A percentile compares a stretch with the other conserved stretches of the same genome.
phyloP scores from a whole-genome alignment of 1,284 basidiomycete species.

The Papiliotrema laurentii region DNA sequence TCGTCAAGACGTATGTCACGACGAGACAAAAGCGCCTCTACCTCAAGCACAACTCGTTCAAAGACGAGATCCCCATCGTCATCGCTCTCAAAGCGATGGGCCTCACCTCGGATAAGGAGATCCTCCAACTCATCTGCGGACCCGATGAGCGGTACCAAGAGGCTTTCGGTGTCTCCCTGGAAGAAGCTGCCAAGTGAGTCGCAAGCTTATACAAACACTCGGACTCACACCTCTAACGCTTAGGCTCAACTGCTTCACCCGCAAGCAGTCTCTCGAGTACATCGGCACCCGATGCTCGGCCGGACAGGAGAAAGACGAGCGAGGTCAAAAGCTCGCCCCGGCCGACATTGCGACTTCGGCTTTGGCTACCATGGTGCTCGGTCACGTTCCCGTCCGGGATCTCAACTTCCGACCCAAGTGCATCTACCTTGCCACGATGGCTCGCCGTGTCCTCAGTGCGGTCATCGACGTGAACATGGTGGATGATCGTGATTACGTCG shows the following conservation, averaged over 20 bases:
- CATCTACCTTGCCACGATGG: conserved; percentile 98
- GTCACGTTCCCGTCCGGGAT: conserved; percentile 88
- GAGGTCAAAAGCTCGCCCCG: conserved; percentile 67
- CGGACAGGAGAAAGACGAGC: conserved; percentile 59
- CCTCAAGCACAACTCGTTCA: conserved; percentile 96
- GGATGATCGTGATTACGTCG: conserved; percentile 98
- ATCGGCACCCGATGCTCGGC: conserved; percentile 85
- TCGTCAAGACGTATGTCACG: conserved; percentile 96
- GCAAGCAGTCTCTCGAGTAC: conserved; percentile 91
- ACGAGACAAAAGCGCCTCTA: conserved; percentile 93
- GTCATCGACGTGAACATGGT: conserved; percentile 96
- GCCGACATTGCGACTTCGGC: conserved; percentile 96
- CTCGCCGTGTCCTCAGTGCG: conserved; percentile 89
- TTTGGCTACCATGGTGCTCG: conserved; percentile 92
- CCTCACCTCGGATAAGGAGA: conserved; percentile 96
- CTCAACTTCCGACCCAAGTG: conserved; percentile 93
- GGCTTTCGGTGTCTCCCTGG: conserved; percentile 85
- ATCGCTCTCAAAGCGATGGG: conserved; percentile 96
- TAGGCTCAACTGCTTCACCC: conserved; percentile 78
- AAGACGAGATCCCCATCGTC: conserved; percentile 94
- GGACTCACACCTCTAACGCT: conserved; percentile 1
- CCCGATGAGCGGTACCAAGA: conserved; percentile 84
- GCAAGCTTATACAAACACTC: too few relatives aligned
- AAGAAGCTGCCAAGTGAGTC: conserved; percentile 73
- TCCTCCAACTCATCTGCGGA: conserved; percentile 89